A percentile compares a stretch with the other conserved stretches of the same genome.
phyloP scores from a whole-genome alignment of 345 rosid genomes.

The Acer saccharum region DNA sequence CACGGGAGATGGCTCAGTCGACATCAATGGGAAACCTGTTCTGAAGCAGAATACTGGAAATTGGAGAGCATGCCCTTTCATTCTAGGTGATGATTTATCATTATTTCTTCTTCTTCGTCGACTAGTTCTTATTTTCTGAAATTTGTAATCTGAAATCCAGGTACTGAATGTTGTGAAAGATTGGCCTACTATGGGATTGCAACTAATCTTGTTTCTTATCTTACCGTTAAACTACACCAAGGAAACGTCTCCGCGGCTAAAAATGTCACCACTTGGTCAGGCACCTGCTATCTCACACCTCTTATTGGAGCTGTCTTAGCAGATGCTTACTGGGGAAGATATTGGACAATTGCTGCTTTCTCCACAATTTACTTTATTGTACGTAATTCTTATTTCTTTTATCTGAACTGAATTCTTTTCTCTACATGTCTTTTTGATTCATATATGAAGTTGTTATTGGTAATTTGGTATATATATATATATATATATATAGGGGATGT shows the following conservation, averaged over 20 bases:
- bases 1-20: slow-evolving; percentile 96
- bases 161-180: slow-evolving; percentile 93
- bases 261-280: slow-evolving; percentile 86
- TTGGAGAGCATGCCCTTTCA: slow-evolving; percentile 97
- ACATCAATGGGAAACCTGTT: slow-evolving; percentile 66
- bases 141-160: slow-evolving; percentile 32
- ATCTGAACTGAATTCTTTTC: neutral
- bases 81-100: slow-evolving; percentile 61
- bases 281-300: slow-evolving; percentile 93
- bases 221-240: slow-evolving; percentile 75
- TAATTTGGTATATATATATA: too few species aligned
- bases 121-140: slow-evolving; percentile 19
- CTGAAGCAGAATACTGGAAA: slow-evolving; percentile 82
- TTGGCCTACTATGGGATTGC: slow-evolving; percentile 94
- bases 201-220: slow-evolving; percentile 84
- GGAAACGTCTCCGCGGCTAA: slow-evolving; percentile 90
- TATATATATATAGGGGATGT: slow-evolving; percentile 65
- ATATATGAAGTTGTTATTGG: neutral
- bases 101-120: neutral
- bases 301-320: slow-evolving; percentile 88
- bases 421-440: neutral
- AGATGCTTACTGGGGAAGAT: slow-evolving; percentile 98
- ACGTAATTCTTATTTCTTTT: slow-evolving; percentile 23
- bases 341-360: slow-evolving; percentile 93
- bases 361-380: slow-evolving; percentile 77